Evolutionary conservation across 805 yeast species (phyloP), one percentile per base, ranked within the genome.

Genomic region (Candida pseudoglaebosa): DNA sequence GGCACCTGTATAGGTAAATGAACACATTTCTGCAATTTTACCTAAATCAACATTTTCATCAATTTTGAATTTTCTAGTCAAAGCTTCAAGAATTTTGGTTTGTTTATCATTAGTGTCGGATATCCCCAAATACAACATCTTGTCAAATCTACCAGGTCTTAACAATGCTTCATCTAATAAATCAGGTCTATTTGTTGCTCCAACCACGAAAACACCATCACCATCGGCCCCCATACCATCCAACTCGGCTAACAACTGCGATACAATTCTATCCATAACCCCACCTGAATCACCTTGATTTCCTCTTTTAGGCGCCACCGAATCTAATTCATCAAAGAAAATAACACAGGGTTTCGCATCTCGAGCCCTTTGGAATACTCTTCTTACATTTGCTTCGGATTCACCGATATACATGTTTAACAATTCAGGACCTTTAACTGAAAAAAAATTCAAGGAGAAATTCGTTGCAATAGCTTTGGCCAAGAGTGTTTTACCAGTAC

Each of bases 251-350:
- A 93, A 69, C 28, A 93, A 66, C 59, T 93, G 99, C 0, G 97
- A 90, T 0, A 93, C 99, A 47, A 93, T 93, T 60, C 99, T 77
- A 57, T 93, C 99, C 99, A 93, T 93, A 2, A 93, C 98, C 49
- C 98, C 99, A 13, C 98, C 98, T 2, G 97, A 89, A 61, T 93
- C 99, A 17, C 99, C 98, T 56, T 93, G 97, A 57, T 91, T 90
- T 20, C 99, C 99, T 68, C 98, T 80, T 59, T 93, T 91, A 2
- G 98, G 98, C 0, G 99, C 99, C 1, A 93, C 97, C 1, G 97
- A 89, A 63, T 93, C 99, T 62, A 93, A 73, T 64, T 93, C 99
- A 65, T 93, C 99, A 56, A 93, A 93, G 61, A 93, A 93, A 13
- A 93, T 89, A 14, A 93, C 97, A 69, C 99, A 93, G 1, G 99